Percentiles rank a stretch among this genome's conserved stretches.
phyloP scores from a whole-genome alignment of 169 alveolate species.

The Eimeria falciformis region DNA sequence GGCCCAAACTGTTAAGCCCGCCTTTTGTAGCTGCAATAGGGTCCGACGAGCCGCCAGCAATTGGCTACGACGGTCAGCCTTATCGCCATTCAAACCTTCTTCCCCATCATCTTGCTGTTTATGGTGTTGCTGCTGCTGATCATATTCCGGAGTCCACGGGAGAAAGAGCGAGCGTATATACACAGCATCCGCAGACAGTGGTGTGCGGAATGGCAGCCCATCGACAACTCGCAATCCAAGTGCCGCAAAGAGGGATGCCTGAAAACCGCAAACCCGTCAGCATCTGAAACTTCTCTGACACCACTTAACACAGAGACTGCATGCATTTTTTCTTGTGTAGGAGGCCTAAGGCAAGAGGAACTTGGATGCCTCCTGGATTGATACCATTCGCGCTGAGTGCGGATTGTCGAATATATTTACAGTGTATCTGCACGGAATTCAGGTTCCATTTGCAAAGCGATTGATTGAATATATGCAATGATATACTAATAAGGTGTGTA shows the following conservation, averaged over 20 bases:
- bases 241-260: neutral
- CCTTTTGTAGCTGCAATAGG: neutral
- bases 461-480: too few relatives aligned
- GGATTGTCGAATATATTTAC: too few relatives aligned
- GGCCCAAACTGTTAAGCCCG: neutral
- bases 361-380: too few relatives aligned
- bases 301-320: too few relatives aligned
- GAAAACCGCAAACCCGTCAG: too few relatives aligned
- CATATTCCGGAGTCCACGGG: neutral
- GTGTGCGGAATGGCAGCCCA: constrained; percentile 34
- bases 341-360: too few relatives aligned
- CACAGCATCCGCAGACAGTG: constrained; percentile 20
- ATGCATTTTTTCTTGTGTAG: too few relatives aligned
- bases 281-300: too few relatives aligned
- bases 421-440: too few relatives aligned
- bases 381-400: too few relatives aligned
- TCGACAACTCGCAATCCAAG: constrained; percentile 24
- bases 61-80: neutral
- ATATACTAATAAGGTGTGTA: too few relatives aligned
- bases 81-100: neutral
- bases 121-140: neutral
- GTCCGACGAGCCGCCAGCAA: neutral
- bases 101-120: neutral
- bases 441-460: too few relatives aligned
- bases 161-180: constrained; percentile 4